These are phyloP conservation scores for Lodderomyces theae DNA, from an alignment of 1,139 yeast species.

Conservation along the genomic window DNA sequence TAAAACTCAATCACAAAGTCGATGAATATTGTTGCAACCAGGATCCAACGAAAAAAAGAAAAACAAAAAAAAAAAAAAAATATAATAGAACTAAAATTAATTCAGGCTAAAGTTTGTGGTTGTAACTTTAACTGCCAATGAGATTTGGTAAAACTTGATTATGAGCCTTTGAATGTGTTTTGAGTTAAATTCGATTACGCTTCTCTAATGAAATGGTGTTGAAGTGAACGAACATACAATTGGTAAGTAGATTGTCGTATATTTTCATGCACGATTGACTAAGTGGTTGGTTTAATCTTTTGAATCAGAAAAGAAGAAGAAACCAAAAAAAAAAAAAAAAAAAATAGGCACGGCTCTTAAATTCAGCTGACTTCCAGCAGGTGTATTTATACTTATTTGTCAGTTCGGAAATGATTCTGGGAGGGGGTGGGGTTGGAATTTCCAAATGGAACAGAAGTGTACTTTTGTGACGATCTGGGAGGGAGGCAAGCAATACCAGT, in stretches of 20 bases:
- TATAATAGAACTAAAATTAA: background rate
- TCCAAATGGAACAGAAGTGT: background rate
- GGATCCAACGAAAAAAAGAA: background rate
- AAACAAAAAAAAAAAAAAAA: background rate
- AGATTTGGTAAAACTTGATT: background rate
- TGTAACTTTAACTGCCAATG: background rate
- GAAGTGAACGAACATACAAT: too few species aligned
- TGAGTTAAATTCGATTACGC: background rate
- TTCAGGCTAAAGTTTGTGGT: background rate
- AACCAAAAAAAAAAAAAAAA: background rate
- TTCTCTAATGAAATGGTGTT: background rate
- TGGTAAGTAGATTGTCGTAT: background rate
- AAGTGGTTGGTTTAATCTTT: background rate
- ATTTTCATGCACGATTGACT: background rate
- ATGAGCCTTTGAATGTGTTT: background rate
- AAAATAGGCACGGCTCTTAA: background rate
- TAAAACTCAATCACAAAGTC: background rate
- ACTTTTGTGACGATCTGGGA: background rate
- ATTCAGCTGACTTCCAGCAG: background rate
- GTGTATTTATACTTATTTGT: background rate
- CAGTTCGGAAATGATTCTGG: background rate
- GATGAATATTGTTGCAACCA: constrained; percentile 2
- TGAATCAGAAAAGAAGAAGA: background rate
- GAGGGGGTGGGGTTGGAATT: too few species aligned
- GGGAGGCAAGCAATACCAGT: background rate